Conservation (phyloP, 805 yeast genomes). For the Blastobotrys attinorum region DNA sequence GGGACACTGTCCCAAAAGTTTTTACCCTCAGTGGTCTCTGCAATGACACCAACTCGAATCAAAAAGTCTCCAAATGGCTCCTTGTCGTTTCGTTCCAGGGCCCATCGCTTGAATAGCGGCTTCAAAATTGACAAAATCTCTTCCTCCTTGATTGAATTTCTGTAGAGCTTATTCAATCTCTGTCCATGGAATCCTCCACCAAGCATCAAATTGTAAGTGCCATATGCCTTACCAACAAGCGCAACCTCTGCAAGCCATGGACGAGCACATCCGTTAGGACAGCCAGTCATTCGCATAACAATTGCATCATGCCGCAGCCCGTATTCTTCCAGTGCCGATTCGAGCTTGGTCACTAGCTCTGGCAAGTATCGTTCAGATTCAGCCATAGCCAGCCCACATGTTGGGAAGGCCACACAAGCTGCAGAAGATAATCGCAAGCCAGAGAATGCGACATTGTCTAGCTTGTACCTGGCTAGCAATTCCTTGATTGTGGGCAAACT, state of each 20-base stretch:
- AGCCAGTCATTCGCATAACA: conserved; percentile 98
- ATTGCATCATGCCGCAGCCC: conserved; percentile 92
- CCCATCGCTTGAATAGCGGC: conserved; percentile 91
- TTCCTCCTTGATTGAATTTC: conserved; percentile 83
- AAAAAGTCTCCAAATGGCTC: conserved; percentile 95
- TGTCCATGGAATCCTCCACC: conserved; percentile 97
- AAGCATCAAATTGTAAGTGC: conserved; percentile 85
- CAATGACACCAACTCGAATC: conserved; percentile 78
- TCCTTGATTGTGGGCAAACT: conserved; percentile 56
- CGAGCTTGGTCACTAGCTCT: conserved; percentile 69
- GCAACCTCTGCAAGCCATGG: conserved; percentile 98
- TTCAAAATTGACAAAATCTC: conserved; percentile 70
- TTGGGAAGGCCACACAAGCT: conserved; percentile 97
- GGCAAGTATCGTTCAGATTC: conserved; percentile 94
- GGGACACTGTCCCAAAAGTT: conserved; percentile 92
- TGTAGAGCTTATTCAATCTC: conserved; percentile 81
- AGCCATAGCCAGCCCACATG: conserved; percentile 98
- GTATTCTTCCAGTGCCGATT: conserved; percentile 78
- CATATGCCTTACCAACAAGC: conserved; percentile 88
- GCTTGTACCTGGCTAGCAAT: conserved; percentile 61
- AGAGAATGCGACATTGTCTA: conserved; percentile 76
- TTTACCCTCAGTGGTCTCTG: conserved; percentile 83
- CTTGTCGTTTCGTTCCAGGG: conserved; percentile 79
- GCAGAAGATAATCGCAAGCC: conserved; percentile 85
- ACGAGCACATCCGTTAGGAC: conserved; percentile 98